Evolutionary conservation across 192 early-diverging fungal genomes (phyloP), one percentile per base, ranked within the genome.

Genomic region (Diversispora eburnea): DNA sequence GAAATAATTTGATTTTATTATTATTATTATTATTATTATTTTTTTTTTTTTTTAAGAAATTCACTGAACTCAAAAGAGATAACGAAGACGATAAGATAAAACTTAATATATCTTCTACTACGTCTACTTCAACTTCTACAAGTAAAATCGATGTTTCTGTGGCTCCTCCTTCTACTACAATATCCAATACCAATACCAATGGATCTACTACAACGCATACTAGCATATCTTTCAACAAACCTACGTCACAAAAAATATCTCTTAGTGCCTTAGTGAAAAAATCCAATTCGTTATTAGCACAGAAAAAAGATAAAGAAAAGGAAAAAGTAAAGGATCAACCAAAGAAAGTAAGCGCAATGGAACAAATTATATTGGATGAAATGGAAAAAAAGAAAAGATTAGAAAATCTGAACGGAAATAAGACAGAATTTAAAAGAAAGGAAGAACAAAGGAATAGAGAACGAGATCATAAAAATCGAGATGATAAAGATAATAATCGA

Each of bases 71-170:
- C 43, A 81, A 87, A 25, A 84, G 92, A 67, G 80, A 84, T n/a
- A 81, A 81, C 17, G 83, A 81, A 17, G 85, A 85, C 48, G 88
- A 87, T 73, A 91, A 88, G 13, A 92, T 95, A 68, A 94, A 92
- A 76, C 79, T 95, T 12, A 83, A 78, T 20, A 72, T 89, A n/a
- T 58, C 42, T 13, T 22, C 55, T n/a, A 9, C 77, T 5, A 54
- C 54, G 51, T 70, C 72, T 2, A 46, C 76, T 20, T 72, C 77
- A n/a, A 68, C 67, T 39, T 15, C 77, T 9, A 67, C 62, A 33
- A 78, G 67, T 55, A 80, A 77, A 45, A 76, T 72, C 10, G 78
- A 77, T 70, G 69, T 61, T 1, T 77, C 80, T 13, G 77, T 77
- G 19, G 70, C 76, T 41, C n/a, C 51, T n/a, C 17, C 49, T 20